Base-by-base conservation (phyloP, 1,139 yeast species). In the Geotrichum candidum region DNA sequence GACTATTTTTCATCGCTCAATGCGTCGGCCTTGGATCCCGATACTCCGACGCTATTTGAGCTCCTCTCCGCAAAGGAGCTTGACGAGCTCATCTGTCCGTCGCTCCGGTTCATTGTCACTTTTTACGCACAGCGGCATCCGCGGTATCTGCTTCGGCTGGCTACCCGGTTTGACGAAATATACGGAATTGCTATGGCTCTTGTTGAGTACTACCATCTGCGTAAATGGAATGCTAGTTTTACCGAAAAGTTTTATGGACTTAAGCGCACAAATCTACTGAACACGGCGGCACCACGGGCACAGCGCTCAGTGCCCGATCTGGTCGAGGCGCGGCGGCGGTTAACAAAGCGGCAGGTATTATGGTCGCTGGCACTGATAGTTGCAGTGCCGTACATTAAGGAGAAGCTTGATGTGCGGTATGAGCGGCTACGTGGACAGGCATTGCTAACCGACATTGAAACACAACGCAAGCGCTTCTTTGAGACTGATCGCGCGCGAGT, bases 161-260 rank as follows among this genome's bases (percentile, higher is more conserved):
- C 90, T 51, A 86, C 88, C 69, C 77, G 79, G 60, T 91, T 88
- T 70, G 97, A 92, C 72, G 96, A 90, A 75, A 68, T 90, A 46
- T 88, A 87, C 68, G 74, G 87, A 11, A 66, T 83, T 1, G 66
- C 87, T 3, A 77, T 94, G 72, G 85, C 89, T 0, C 67, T 82
- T n/a, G 78, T 92, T 0, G 97, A 94, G 73, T 86, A 86, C 80
- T 82, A 83, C 67, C 90, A 87, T 68, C 73, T 92, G 58, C 81
- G 78, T 60, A 80, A 81, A 61, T 89, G 96, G 90, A 92, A 89
- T 69, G 85, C 96, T 0, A 84, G 95, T 1, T 90, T 94, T 68
- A 90, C 96, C 0, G 98, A 92, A 72, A 89, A 89, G 72, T 94
- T 92, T 72, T 92, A 94, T 71, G 98, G 97, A 1, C 76, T 94